Evolutionary conservation across 78 protist species (phyloP).

Genomic region (Guillardia theta): DNA sequence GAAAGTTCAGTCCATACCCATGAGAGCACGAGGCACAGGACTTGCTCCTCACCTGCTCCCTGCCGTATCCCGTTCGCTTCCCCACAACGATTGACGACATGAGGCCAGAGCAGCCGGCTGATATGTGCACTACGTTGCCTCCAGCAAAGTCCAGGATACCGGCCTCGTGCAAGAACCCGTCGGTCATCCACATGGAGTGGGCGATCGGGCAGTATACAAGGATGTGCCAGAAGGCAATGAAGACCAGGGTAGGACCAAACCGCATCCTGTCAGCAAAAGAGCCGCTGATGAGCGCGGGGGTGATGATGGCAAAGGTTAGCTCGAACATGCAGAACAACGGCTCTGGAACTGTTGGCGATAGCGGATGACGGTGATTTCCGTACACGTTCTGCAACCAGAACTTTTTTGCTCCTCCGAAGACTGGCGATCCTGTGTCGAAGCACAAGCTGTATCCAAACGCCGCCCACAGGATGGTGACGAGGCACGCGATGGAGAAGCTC

Average conservation of each 20-base stretch:
- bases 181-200: conserved; percentile 70
- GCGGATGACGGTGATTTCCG: not conserved
- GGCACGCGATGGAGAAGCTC: not conserved
- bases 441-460: not conserved
- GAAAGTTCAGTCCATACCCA: too few species aligned
- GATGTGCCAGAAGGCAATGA: conserved; percentile 71
- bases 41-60: not conserved
- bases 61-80: not conserved
- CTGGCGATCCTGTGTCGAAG: not conserved
- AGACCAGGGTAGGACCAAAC: conserved; percentile 58
- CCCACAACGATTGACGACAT: not conserved
- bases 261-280: conserved; percentile 70
- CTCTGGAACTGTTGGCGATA: conserved; percentile 17
- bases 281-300: conserved; percentile 46
- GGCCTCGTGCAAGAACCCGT: conserved; percentile 44
- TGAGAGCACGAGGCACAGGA: not conserved
- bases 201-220: conserved; percentile 86
- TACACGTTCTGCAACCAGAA: not conserved
- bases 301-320: not conserved
- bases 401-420: not conserved
- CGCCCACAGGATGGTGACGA: not conserved
- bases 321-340: not conserved
- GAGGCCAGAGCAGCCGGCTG: conserved; percentile 73
- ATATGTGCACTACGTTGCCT: conserved; percentile 79
- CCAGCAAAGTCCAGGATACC: conserved; percentile 83